These are phyloP conservation scores for Drechslera avenae DNA, from an alignment of 2,329 filamentous ascomycete genomes.

Conservation along the genomic window DNA sequence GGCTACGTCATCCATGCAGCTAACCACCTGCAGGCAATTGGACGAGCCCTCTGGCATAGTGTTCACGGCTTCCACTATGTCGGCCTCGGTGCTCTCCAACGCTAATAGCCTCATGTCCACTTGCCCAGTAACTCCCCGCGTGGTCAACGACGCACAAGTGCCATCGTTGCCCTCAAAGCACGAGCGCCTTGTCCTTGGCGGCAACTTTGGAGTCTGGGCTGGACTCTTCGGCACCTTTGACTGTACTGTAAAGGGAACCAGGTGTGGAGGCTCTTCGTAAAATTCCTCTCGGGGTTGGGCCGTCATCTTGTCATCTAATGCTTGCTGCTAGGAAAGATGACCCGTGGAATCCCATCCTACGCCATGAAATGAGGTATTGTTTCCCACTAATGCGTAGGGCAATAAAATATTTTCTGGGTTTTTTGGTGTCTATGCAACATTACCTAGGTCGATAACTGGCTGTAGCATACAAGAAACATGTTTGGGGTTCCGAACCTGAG, in stretches of 20 bases:
- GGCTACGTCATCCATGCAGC: slow-evolving; percentile 10
- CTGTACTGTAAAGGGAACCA: slow-evolving; percentile 86
- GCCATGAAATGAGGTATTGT: too few species aligned
- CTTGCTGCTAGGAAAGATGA: too few species aligned
- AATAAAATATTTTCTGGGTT: too few species aligned
- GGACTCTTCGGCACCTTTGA: slow-evolving; percentile 94
- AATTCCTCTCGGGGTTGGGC: neutral
- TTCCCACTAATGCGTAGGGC: too few species aligned
- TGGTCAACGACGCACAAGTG: slow-evolving; percentile 89
- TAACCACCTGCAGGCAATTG: slow-evolving; percentile 39
- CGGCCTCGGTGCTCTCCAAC: slow-evolving; percentile 5
- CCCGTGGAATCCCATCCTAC: too few species aligned
- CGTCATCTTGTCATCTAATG: too few species aligned
- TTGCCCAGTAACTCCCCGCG: slow-evolving; percentile 56
- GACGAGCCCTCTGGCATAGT: slow-evolving; percentile 26
- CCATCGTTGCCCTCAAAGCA: slow-evolving; percentile 94
- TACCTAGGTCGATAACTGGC: too few species aligned
- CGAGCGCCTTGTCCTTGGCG: slow-evolving; percentile 89
- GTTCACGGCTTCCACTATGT: neutral
- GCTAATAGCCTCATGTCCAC: slow-evolving; percentile 72
- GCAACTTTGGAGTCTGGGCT: slow-evolving; percentile 98
- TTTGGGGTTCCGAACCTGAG: too few species aligned
- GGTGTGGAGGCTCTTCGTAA: slow-evolving; percentile 43
- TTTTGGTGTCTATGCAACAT: too few species aligned
- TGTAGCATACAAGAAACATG: too few species aligned